phyloP scores from a whole-genome alignment of 2,329 filamentous ascomycete genomes.

The Bipolaris cookei region DNA sequence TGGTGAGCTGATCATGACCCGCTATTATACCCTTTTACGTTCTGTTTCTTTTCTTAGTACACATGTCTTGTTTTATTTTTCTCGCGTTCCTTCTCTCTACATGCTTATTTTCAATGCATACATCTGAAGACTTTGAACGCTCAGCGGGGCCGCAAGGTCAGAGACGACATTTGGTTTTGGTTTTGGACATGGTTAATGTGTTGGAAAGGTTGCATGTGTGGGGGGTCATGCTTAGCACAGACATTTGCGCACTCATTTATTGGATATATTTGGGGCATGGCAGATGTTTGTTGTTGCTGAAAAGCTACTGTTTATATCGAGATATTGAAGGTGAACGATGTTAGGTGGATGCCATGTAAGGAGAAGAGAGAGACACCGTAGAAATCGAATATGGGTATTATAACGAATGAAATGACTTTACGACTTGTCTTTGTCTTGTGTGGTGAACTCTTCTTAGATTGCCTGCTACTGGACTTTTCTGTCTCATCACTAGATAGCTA shows the following conservation, averaged over 20 bases:
- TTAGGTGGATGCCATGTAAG: background rate
- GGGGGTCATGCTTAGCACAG: background rate
- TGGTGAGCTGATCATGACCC: constrained; percentile 27
- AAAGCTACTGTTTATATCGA: constrained; percentile 17
- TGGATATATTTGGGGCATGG: constrained; percentile 8
- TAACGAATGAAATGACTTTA: constrained; percentile 16
- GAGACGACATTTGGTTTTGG: constrained; percentile 14
- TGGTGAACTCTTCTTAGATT: background rate
- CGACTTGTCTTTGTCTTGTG: no score
- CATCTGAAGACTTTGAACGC: constrained; percentile 27
- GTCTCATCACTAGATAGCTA: background rate
- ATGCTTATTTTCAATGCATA: constrained; percentile 19
- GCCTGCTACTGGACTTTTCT: background rate
- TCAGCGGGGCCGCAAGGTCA: constrained; percentile 32
- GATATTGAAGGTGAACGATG: background rate
- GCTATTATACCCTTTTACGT: constrained; percentile 41
- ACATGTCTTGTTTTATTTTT: constrained; percentile 16
- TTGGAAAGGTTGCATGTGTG: constrained; percentile 3
- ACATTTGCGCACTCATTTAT: constrained; percentile 11
- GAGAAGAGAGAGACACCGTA: background rate
- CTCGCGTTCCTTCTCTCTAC: background rate
- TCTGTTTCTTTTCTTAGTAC: constrained; percentile 7
- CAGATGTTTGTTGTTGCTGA: constrained; percentile 4
- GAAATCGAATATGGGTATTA: constrained; percentile 12
- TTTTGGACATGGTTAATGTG: constrained; percentile 15